Percentiles rank a stretch among this genome's conserved stretches.
Conservation (phyloP, 495 filamentous ascomycete genomes). For the Daldinia loculata region DNA sequence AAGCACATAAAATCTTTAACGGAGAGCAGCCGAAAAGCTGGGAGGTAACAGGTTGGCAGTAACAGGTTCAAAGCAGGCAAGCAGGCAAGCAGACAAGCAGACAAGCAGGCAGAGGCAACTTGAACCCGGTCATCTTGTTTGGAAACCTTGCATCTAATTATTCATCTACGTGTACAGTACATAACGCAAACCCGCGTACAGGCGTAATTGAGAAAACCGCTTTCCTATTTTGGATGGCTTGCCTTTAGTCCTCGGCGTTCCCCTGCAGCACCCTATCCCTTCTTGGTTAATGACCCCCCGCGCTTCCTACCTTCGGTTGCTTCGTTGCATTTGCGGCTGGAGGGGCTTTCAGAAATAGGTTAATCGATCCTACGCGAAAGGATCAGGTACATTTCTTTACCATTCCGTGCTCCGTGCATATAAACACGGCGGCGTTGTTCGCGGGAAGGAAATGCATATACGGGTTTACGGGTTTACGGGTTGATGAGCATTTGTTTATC, state of each 20-base stretch:
- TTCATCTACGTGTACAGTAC: conserved; percentile 39
- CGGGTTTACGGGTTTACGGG: neutral
- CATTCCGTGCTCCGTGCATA: neutral
- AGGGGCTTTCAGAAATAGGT: conserved; percentile 17
- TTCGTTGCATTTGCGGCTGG: conserved; percentile 38
- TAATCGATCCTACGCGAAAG: conserved; percentile 13
- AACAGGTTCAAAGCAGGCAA: neutral
- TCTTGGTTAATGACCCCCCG: conserved; percentile 27
- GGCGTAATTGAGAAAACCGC: conserved; percentile 17
- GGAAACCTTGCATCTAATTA: conserved; percentile 29
- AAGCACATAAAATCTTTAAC: neutral
- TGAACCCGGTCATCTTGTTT: conserved; percentile 2
- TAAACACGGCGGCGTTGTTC: neutral
- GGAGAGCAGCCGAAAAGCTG: conserved; percentile 4
- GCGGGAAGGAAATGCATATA: neutral
- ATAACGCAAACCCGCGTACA: conserved; percentile 3
- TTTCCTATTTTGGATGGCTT: conserved; percentile 36
- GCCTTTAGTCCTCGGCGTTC: conserved; percentile 29
- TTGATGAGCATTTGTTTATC: neutral
- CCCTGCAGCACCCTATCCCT: conserved; percentile 38
- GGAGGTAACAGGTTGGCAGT: neutral
- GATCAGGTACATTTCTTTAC: neutral
- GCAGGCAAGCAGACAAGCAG: neutral
- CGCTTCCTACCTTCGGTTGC: conserved; percentile 23
- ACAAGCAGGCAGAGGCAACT: conserved; percentile 10